These are phyloP conservation scores for Cairneyella variabilis DNA, from an alignment of 495 filamentous ascomycete species.

Conservation along the genomic window DNA sequence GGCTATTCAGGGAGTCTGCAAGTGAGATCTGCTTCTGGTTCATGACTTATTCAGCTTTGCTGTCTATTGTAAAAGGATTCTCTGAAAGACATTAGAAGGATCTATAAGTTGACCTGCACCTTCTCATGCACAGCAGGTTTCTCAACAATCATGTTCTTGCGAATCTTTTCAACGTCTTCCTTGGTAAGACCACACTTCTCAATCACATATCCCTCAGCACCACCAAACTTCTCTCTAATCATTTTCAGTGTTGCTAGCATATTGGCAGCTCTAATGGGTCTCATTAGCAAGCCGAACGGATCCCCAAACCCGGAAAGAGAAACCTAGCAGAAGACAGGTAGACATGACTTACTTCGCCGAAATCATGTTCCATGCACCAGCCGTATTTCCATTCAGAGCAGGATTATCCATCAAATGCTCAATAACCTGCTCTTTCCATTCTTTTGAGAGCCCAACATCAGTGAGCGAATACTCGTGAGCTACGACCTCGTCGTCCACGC, in stretches of 20 bases:
- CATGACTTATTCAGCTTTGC: too few relatives aligned
- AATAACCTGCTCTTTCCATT: constrained; percentile 40
- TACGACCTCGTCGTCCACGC: constrained; percentile 50
- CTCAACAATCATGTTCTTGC: constrained; percentile 43
- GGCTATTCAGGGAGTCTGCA: too few relatives aligned
- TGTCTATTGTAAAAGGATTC: too few relatives aligned
- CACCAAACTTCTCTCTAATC: constrained; percentile 49
- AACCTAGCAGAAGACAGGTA: constrained; percentile 12
- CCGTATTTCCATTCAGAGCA: constrained; percentile 32
- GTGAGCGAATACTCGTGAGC: constrained; percentile 61
- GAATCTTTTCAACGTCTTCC: constrained; percentile 45
- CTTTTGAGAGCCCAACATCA: constrained; percentile 44
- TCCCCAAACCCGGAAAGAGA: too few relatives aligned
- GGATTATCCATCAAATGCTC: constrained; percentile 37
- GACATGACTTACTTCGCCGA: constrained; percentile 39
- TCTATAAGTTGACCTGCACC: background rate
- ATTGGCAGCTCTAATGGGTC: constrained; percentile 38
- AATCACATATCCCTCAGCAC: constrained; percentile 51
- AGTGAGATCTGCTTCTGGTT: too few relatives aligned
- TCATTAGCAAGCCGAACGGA: constrained; percentile 7
- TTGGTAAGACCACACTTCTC: constrained; percentile 47
- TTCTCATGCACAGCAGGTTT: constrained; percentile 14
- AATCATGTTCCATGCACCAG: constrained; percentile 47
- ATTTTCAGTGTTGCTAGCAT: constrained; percentile 52
- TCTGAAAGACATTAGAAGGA: too few relatives aligned